Evolutionary conservation across 1,284 basidiomycete species (phyloP).

Genomic region (Fomitopsis pinicola): DNA sequence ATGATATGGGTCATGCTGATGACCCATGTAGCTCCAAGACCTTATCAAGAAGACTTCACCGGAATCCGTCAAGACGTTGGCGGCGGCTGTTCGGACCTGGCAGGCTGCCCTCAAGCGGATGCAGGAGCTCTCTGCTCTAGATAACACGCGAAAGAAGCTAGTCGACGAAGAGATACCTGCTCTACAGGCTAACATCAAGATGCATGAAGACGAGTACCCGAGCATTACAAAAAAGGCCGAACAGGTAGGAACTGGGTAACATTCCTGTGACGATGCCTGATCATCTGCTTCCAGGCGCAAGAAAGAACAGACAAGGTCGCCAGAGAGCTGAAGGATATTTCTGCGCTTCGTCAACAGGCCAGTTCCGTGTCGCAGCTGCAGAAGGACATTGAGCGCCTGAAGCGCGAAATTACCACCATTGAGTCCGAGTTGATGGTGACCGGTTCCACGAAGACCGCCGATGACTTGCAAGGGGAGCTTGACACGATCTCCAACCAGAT

Average conservation of each 20-base stretch:
- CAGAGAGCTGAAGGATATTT: slow-evolving; percentile 59
- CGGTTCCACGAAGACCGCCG: slow-evolving; percentile 77
- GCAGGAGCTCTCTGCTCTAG: slow-evolving; percentile 54
- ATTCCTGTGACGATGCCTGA: neutral
- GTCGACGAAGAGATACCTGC: slow-evolving; percentile 59
- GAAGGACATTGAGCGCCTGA: slow-evolving; percentile 62
- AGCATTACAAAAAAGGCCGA: slow-evolving; percentile 50
- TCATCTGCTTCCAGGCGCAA: slow-evolving; percentile 33
- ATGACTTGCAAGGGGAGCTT: slow-evolving; percentile 80
- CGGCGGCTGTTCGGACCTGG: slow-evolving; percentile 59
- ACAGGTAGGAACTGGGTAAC: slow-evolving; percentile 37
- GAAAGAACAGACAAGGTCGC: slow-evolving; percentile 44
- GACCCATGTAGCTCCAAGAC: slow-evolving; percentile 42
- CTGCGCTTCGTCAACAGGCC: slow-evolving; percentile 62
- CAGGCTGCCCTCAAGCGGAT: slow-evolving; percentile 53
- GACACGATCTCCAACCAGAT: slow-evolving; percentile 58
- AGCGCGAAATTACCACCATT: slow-evolving; percentile 58
- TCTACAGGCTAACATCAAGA: slow-evolving; percentile 61
- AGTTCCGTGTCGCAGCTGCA: slow-evolving; percentile 58
- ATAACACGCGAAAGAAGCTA: slow-evolving; percentile 50
- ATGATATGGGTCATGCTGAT: neutral
- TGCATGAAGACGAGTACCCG: slow-evolving; percentile 51
- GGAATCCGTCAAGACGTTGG: slow-evolving; percentile 32
- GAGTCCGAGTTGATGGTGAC: slow-evolving; percentile 68
- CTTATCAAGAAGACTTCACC: slow-evolving; percentile 49